Evolutionary conservation across 2,329 filamentous ascomycete species (phyloP), one percentile per base, ranked within the genome.

Genomic region (Pseudogymnoascus sp.): DNA sequence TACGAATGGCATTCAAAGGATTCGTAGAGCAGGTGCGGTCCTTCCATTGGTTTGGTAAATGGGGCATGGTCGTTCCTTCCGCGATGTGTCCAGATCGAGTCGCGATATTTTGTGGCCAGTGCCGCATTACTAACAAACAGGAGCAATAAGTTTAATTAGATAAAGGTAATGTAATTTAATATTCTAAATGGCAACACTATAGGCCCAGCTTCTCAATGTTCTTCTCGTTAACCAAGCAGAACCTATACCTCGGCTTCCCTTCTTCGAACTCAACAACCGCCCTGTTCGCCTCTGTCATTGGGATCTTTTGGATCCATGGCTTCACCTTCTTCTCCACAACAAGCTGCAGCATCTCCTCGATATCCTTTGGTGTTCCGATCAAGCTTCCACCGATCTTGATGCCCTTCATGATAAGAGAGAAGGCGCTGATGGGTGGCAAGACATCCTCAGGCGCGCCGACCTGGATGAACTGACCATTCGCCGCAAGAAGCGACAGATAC

Each of bases 391-490:
- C 59, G 12, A 60, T 8, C 59, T 60, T 60, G 11, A 60, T 60
- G 1, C 38, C 31, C 8, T 60, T 60, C 7, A 16, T 4, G 19
- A 60, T 60, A 11, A 60, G 38, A 41, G 22, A 38, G 16, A 60
- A 60, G 16, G 59, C 59, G 14, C 5, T 26, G 59, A 60, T 38
- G 6, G 59, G 59, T 24, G 59, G 59, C 22, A 60, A 24, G 59
- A 60, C 59, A 41, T 60, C 59, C 59, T 60, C 59, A 28, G 59
- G 59, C 7, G 50, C 50, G 5, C 86, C 87, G 56, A 90, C 80
- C 73, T 88, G 84, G 63, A 88, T 79, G 66, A 88, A 84, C 6
- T 77, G 78, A 2, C 87, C 86, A 60, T 82, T 79, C 10, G 79
- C 72, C 63, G 80, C 78, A 24, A 89, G 77, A 12, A 90, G 77